A percentile compares a stretch with the other conserved stretches of the same genome.
Conservation (phyloP, 371 early-diverging fungal species). For the Mortierella sp. region DNA sequence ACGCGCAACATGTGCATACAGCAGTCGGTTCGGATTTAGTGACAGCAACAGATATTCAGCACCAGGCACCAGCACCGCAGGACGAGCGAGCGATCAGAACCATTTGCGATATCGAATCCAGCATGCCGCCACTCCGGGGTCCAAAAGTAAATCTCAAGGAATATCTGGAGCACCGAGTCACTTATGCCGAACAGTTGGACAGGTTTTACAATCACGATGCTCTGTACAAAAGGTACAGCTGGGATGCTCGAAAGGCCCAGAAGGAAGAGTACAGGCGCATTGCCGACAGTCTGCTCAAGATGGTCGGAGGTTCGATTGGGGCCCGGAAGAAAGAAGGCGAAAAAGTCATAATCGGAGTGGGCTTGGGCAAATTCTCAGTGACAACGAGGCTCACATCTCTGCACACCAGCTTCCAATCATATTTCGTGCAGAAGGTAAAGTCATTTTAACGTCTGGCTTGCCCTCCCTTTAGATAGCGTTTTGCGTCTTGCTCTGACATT, state of each 20-base stretch:
- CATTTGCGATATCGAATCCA: too few species aligned
- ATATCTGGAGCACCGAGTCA: too few species aligned
- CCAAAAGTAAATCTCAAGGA: too few species aligned
- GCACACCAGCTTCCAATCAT: conserved; percentile 22
- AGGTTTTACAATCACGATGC: background rate
- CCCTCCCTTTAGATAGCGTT: background rate
- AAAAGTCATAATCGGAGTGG: conserved; percentile 32
- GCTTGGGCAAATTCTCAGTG: conserved; percentile 19
- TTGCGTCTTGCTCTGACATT: background rate
- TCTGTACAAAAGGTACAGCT: background rate
- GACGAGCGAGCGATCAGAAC: too few species aligned
- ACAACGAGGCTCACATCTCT: conserved; percentile 15
- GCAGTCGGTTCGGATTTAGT: too few species aligned
- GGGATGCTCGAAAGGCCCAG: conserved; percentile 18
- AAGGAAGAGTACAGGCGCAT: conserved; percentile 19
- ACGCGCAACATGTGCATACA: background rate
- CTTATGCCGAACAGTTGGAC: background rate
- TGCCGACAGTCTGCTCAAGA: conserved; percentile 15
- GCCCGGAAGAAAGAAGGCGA: conserved; percentile 13
- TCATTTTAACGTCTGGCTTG: background rate
- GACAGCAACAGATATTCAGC: too few species aligned
- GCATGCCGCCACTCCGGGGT: too few species aligned
- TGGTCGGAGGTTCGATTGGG: conserved; percentile 17
- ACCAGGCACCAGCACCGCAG: too few species aligned
- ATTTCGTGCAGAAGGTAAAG: conserved; percentile 27